Evolutionary conservation across 2,329 filamentous ascomycete genomes (phyloP), one percentile per base, ranked within the genome.

Genomic region (Aspergillus jensenii): DNA sequence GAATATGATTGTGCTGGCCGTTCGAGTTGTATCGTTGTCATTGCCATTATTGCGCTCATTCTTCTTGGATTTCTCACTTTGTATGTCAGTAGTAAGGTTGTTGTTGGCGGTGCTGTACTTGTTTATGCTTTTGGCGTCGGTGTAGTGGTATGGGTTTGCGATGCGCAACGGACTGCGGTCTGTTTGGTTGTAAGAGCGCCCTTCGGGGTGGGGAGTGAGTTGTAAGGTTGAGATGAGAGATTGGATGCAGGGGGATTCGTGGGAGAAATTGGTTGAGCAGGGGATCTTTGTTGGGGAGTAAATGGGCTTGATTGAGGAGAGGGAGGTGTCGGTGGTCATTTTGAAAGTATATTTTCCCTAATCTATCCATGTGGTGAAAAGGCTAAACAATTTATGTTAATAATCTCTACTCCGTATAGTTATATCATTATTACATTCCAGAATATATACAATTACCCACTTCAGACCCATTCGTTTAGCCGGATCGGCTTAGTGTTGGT

Each of bases 161-260:
- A 89, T 75, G 2, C 76, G 76, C 14, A 75, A 73, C 2, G 76
- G 64, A 61, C 82, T 78, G 55, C 81, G 78, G 71, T 89, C 84
- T 1, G 85, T 89, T 69, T 87, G 84, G 61, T 72, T 74, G 65
- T 83, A 89, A 74, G 86, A 89, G 46, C 86, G 86, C 52, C 87
- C 86, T 74, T 89, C 86, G 44, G 84, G 79, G 71, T 89, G 85
- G 8, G 79, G 74, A 48, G 76, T 68, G 25, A 88, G 78, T 31
- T 31, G 27, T 11, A 31, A 31, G 8, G 27, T 11, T 11, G 9
- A 31, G 27, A 31, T 31, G 27, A 31, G 27, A 31, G 27, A 31
- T 31, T 31, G 27, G 27, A 31, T 31, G 27, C 9, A 31, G 27
- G 27, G 27, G 8, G 9, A 31, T 11, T 31, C 27, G 27, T 31